Evolutionary conservation across 192 early-diverging fungal species (phyloP).

Genomic region (Coemansia sp.): DNA sequence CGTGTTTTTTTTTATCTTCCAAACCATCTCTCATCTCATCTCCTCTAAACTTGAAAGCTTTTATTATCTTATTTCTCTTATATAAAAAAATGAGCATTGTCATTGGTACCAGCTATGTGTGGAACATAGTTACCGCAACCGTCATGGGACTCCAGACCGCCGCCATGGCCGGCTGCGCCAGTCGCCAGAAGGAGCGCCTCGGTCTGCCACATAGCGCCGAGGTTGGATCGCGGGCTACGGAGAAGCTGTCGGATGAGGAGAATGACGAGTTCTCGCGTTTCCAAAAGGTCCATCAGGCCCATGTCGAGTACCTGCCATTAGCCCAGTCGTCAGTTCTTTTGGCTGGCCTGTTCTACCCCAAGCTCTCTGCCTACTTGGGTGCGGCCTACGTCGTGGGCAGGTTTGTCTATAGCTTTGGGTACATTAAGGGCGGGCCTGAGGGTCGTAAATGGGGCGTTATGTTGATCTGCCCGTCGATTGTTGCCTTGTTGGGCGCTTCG

Average conservation of each 20-base stretch:
- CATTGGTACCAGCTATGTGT: constrained; percentile 53
- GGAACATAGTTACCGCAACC: constrained; percentile 51
- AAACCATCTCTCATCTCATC: neutral
- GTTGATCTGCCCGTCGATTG: constrained; percentile 37
- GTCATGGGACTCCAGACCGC: constrained; percentile 50
- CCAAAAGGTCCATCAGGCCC: constrained; percentile 50
- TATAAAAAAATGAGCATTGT: constrained; percentile 43
- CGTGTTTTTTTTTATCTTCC: neutral
- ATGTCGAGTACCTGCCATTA: constrained; percentile 47
- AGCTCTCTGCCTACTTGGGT: constrained; percentile 41
- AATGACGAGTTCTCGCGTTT: constrained; percentile 47
- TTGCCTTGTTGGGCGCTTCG: constrained; percentile 43
- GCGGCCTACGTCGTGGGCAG: constrained; percentile 52
- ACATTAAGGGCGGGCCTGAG: constrained; percentile 37
- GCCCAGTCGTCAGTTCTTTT: constrained; percentile 49
- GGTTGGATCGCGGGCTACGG: constrained; percentile 39
- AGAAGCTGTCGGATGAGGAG: constrained; percentile 51
- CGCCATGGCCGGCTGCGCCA: constrained; percentile 41
- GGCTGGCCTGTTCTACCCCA: constrained; percentile 53
- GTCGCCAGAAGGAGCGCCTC: constrained; percentile 29
- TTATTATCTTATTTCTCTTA: neutral
- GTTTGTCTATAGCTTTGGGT: constrained; percentile 46
- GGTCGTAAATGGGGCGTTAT: constrained; percentile 42
- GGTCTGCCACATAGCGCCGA: constrained; percentile 43
- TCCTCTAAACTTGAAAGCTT: neutral